These are phyloP conservation scores for Pichia sp. DNA, from an alignment of 1,139 yeast species.

Conservation along the genomic window DNA sequence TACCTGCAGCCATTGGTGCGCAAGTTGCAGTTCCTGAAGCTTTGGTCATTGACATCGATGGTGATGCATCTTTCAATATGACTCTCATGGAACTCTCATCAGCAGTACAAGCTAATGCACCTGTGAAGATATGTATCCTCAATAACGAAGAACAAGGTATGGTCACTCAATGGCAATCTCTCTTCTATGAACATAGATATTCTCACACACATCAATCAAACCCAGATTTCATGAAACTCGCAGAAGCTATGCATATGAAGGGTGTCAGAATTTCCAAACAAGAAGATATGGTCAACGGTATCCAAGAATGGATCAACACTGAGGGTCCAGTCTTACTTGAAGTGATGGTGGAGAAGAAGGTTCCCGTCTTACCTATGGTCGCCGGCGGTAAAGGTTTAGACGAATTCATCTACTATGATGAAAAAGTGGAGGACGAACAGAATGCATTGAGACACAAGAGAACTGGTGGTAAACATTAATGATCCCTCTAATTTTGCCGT, in stretches of 20 bases:
- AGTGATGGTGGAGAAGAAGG: constrained; percentile 89
- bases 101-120: constrained; percentile 90
- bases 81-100: constrained; percentile 87
- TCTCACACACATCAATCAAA: constrained; percentile 94
- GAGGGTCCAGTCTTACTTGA: constrained; percentile 87
- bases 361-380: constrained; percentile 97
- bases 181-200: constrained; percentile 93
- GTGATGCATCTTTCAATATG: constrained; percentile 98
- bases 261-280: constrained; percentile 70
- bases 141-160: constrained; percentile 99
- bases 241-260: constrained; percentile 88
- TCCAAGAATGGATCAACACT: constrained; percentile 66
- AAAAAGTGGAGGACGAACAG: constrained; percentile 70
- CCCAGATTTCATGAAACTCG: constrained; percentile 88
- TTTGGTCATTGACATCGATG: constrained; percentile 92
- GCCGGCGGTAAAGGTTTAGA: constrained; percentile 94
- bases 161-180: constrained; percentile 99
- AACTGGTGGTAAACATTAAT: constrained; percentile 48
- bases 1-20: constrained; percentile 98
- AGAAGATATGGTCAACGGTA: constrained; percentile 53
- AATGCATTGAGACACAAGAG: constrained; percentile 54
- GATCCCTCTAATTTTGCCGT: not conserved
- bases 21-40: constrained; percentile 95
- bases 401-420: constrained; percentile 83
- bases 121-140: constrained; percentile 79